phyloP scores from a whole-genome alignment of 2,329 filamentous ascomycete species.

The Raffaelea arxii region DNA sequence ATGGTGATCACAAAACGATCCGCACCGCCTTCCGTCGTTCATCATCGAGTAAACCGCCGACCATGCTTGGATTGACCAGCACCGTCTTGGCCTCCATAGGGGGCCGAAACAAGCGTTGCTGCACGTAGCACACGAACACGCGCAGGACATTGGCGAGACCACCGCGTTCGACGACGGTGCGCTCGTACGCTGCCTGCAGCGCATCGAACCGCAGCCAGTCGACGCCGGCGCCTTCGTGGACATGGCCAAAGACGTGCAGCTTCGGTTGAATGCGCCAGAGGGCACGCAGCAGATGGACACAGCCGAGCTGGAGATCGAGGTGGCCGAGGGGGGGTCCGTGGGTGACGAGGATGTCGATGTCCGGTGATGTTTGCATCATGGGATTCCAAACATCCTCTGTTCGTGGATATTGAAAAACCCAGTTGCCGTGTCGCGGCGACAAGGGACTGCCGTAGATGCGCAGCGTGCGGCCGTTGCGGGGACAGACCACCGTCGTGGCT shows the following conservation, averaged over 20 bases:
- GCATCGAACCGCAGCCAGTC: constrained; percentile 7
- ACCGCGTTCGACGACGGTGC: constrained; percentile 5
- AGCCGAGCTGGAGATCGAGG: constrained; percentile 22
- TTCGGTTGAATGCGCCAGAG: constrained; percentile 22
- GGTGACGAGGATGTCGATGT: constrained; percentile 24
- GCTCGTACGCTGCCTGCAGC: constrained; percentile 9
- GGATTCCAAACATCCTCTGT: constrained; percentile 16
- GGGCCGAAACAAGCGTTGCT: neutral
- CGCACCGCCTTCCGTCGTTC: neutral
- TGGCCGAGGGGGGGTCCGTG: constrained; percentile 22
- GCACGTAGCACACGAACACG: neutral
- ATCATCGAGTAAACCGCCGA: constrained; percentile 5
- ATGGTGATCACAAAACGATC: no score
- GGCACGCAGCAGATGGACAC: constrained; percentile 17
- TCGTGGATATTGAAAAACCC: constrained; percentile 31
- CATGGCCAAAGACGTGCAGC: constrained; percentile 27
- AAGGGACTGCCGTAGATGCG: constrained; percentile 25
- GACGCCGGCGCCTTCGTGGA: constrained; percentile 18
- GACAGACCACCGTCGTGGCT: constrained; percentile 15
- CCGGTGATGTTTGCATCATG: no score
- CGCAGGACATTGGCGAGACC: neutral
- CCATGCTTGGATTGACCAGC: constrained; percentile 5
- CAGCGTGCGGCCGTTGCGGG: constrained; percentile 19
- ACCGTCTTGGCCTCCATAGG: neutral
- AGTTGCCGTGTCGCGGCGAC: constrained; percentile 23